These are phyloP conservation scores for Cladosporium sp. DNA, from an alignment of 2,329 filamentous ascomycete genomes.

Conservation along the genomic window DNA sequence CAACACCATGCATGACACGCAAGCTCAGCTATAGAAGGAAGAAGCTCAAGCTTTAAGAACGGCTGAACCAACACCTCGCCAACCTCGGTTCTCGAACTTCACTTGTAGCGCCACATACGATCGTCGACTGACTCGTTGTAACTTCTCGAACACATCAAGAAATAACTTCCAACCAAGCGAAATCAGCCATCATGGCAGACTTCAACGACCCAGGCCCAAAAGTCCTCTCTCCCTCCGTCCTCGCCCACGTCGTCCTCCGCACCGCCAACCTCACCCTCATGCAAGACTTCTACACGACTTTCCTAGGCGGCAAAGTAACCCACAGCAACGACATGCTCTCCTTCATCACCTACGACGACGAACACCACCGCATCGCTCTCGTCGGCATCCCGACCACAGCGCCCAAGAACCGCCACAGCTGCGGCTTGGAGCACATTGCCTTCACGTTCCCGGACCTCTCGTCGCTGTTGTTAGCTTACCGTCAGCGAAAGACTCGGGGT, in stretches of 20 bases:
- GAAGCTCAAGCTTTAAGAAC: neutral
- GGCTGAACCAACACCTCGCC: neutral
- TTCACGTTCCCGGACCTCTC: constrained; percentile 28
- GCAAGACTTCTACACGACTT: constrained; percentile 30
- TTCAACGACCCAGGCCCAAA: constrained; percentile 20
- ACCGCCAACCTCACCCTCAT: constrained; percentile 28
- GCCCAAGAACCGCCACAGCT: constrained; percentile 20
- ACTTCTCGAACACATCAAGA: neutral
- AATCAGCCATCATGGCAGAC: constrained; percentile 11
- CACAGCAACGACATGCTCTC: constrained; percentile 23
- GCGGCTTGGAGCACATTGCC: constrained; percentile 31
- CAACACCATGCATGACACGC: neutral
- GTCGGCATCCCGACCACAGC: constrained; percentile 20
- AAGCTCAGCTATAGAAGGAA: neutral
- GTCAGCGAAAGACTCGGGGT: constrained; percentile 25
- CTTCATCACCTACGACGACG: constrained; percentile 33
- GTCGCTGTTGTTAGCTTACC: constrained; percentile 26
- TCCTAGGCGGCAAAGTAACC: constrained; percentile 26
- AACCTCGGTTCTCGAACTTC: neutral
- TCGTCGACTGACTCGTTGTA: neutral
- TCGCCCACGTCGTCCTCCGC: constrained; percentile 33
- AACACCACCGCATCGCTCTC: constrained; percentile 32
- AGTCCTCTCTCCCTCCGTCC: constrained; percentile 23
- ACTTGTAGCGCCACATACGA: neutral
- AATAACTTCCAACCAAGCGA: neutral